phyloP scores from a whole-genome alignment of 495 filamentous ascomycete genomes.

The Letharia columbiana region DNA sequence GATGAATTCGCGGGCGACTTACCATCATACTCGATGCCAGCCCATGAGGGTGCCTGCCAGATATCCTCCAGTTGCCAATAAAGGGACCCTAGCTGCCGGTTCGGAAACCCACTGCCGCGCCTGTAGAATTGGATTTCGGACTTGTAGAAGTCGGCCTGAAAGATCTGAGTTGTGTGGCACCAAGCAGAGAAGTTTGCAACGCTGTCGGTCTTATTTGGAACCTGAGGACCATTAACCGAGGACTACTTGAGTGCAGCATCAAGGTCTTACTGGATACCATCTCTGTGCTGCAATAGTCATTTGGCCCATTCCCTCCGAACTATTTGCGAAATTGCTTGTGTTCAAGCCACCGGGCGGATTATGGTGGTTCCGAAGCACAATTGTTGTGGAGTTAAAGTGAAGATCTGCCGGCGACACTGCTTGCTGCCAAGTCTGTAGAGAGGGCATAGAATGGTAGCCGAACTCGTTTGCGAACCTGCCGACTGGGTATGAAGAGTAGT shows the following conservation, averaged over 20 bases:
- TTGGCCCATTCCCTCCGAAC: slow-evolving; percentile 46
- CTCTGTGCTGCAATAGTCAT: slow-evolving; percentile 53
- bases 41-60: slow-evolving; percentile 63
- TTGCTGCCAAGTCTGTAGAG: slow-evolving; percentile 51
- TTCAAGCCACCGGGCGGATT: slow-evolving; percentile 47
- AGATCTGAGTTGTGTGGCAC: slow-evolving; percentile 59
- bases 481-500: slow-evolving; percentile 48
- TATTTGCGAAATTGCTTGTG: slow-evolving; percentile 35
- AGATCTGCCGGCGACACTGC: slow-evolving; percentile 44
- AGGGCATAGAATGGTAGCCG: slow-evolving; percentile 60
- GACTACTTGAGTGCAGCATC: neutral
- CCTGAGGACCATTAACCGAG: slow-evolving; percentile 10
- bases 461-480: slow-evolving; percentile 63
- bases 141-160: slow-evolving; percentile 60
- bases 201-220: slow-evolving; percentile 48
- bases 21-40: slow-evolving; percentile 27
- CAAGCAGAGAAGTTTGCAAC: slow-evolving; percentile 61
- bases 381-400: slow-evolving; percentile 50
- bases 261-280: slow-evolving; percentile 45
- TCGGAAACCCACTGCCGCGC: slow-evolving; percentile 49
- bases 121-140: slow-evolving; percentile 59
- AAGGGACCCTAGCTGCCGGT: slow-evolving; percentile 53
- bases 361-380: slow-evolving; percentile 59
- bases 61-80: slow-evolving; percentile 68
- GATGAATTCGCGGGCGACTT: neutral